Evolutionary conservation across 2,329 filamentous ascomycete species (phyloP).

Genomic region (Atkinsonella texensis): DNA sequence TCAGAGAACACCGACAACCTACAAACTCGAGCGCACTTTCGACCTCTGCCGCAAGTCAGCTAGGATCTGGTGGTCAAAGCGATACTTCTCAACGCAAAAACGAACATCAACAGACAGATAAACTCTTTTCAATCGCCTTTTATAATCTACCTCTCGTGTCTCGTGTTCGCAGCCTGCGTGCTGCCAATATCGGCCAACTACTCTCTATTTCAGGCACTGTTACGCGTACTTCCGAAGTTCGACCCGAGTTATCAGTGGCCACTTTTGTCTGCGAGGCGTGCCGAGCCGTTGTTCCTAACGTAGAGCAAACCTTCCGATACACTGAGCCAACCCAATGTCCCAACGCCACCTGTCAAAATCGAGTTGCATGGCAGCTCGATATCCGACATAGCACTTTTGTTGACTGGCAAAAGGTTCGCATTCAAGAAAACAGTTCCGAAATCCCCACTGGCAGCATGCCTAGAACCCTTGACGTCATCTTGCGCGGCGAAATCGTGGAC

Average conservation of each 20-base stretch:
- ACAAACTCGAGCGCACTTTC: slow-evolving; percentile 61
- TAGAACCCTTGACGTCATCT: slow-evolving; percentile 90
- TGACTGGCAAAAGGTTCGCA: slow-evolving; percentile 97
- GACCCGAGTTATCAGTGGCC: slow-evolving; percentile 81
- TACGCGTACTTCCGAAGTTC: slow-evolving; percentile 91
- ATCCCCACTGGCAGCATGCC: slow-evolving; percentile 99
- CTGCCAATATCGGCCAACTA: slow-evolving; percentile 81
- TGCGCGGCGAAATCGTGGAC: slow-evolving; percentile 95
- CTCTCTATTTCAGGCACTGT: slow-evolving; percentile 95
- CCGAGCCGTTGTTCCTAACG: slow-evolving; percentile 71
- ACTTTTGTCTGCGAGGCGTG: slow-evolving; percentile 90
- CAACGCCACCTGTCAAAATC: slow-evolving; percentile 76
- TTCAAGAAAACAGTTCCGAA: slow-evolving; percentile 96
- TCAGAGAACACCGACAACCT: slow-evolving; percentile 80
- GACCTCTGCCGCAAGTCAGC: slow-evolving; percentile 52
- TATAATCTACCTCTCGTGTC: slow-evolving; percentile 87
- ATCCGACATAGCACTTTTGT: slow-evolving; percentile 96
- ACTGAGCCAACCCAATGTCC: slow-evolving; percentile 95
- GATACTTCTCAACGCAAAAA: slow-evolving; percentile 64
- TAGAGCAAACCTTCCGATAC: slow-evolving; percentile 96
- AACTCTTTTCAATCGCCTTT: slow-evolving; percentile 84
- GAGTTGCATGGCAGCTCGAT: slow-evolving; percentile 89
- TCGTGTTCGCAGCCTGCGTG: slow-evolving; percentile 73
- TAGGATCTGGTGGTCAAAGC: slow-evolving; percentile 49
- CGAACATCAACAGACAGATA: slow-evolving; percentile 94